Base-by-base conservation (phyloP, 768 basidiomycete species). In the Jaapia argillacea region DNA sequence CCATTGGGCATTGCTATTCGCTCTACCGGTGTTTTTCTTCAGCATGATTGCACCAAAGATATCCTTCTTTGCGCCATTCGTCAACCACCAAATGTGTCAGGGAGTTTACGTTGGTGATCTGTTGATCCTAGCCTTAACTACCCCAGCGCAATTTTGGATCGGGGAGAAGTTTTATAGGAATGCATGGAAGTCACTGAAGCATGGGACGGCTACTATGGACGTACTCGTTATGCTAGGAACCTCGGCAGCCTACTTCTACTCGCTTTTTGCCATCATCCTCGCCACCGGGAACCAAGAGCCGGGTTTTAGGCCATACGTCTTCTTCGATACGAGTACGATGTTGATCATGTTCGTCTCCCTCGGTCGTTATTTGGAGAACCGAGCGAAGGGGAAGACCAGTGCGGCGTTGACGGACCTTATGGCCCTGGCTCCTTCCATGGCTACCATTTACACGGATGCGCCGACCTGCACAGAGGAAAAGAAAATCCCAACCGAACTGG, bases 281-380 rank as follows among this genome's bases (percentile, higher is more conserved):
- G 84, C 88, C 4, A 58, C 71, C 3, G 72, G 82, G 61, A 78
- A 79, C 54, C 61, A 69, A 4, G 75, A 82, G 6, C 72, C 81
- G 0, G 71, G 71, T 35, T 88, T 73, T 57, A 81, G 77, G 16
- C 94, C 96, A 2, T 75, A 84, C 58, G 74, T 91, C 36, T 98
- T 98, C 65, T 98, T 98, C 67, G 96, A 99, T 65, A 98, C 96
- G 1, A 96, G 90, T 56, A 96, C 96, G 16, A 98, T 97, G 96
- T 69, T 99, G 48, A 83, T 99, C 72, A 87, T 84, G 67, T 98
- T 99, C 60, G 85, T 98, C 54, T 93, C 90, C 2, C 75, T 98
- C 12, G 96, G 96, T 4, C 81, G 96, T 21, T 96, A 83, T 64
- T 74, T 98, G 40, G 96, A 98, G 67, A 98, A 98, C 64, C 77